A percentile compares a stretch with the other conserved stretches of the same genome.
phyloP scores from a whole-genome alignment of 2,329 filamentous ascomycete species.

The Xylariales sp. region DNA sequence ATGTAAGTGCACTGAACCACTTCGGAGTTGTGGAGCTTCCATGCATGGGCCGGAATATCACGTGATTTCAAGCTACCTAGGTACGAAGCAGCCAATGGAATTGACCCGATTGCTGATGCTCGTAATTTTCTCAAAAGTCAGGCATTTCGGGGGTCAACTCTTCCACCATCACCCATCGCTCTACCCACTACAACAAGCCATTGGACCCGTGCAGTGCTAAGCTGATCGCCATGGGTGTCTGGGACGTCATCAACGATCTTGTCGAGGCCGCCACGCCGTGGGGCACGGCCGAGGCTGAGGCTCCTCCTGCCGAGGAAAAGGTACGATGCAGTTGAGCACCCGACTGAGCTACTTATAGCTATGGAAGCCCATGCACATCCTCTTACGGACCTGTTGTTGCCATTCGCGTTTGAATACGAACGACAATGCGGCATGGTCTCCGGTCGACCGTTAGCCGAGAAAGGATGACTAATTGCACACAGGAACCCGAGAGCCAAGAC shows the following conservation, averaged over 20 bases:
- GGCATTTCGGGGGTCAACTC: conserved; percentile 45
- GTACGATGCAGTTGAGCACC: conserved; percentile 49
- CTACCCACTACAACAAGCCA: conserved; percentile 54
- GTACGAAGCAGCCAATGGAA: conserved; percentile 58
- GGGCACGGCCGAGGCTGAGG: conserved; percentile 73
- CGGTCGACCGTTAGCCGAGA: background rate
- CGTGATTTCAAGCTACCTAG: conserved; percentile 45
- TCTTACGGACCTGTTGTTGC: background rate
- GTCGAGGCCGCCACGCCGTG: conserved; percentile 74
- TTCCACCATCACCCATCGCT: conserved; percentile 47
- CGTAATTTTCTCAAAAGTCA: conserved; percentile 53
- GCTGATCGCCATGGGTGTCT: conserved; percentile 71
- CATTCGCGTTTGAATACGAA: background rate
- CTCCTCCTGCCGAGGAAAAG: conserved; percentile 74
- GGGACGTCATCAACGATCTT: conserved; percentile 72
- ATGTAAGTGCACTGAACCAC: background rate
- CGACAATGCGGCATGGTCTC: background rate
- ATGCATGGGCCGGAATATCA: conserved; percentile 41
- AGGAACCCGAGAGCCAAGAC: conserved; percentile 37
- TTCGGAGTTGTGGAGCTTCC: conserved; percentile 29
- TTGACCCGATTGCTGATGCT: conserved; percentile 62
- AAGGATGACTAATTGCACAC: conserved; percentile 22
- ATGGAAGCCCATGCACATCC: background rate
- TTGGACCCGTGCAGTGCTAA: conserved; percentile 53
- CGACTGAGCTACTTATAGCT: conserved; percentile 26